Conservation (phyloP, 768 basidiomycete species). For the Melanogaster broomeanus region DNA sequence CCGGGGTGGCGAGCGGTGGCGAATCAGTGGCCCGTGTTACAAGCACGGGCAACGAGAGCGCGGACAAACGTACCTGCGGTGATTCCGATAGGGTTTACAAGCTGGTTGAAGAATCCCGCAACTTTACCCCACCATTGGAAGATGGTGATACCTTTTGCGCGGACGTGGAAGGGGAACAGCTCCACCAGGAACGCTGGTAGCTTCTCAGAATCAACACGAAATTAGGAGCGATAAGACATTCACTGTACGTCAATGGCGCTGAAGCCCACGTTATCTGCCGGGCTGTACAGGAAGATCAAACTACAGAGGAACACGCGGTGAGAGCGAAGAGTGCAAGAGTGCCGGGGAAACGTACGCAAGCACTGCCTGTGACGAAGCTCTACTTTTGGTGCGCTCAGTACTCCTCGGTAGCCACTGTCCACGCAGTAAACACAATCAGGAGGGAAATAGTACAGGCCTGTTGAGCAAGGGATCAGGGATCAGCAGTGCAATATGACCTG, state of each 20-base stretch:
- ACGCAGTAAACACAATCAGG: slow-evolving; percentile 11
- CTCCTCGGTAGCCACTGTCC: slow-evolving; percentile 20
- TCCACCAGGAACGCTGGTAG: slow-evolving; percentile 62
- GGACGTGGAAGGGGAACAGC: slow-evolving; percentile 63
- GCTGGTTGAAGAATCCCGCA: slow-evolving; percentile 9
- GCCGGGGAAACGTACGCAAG: slow-evolving; percentile 8
- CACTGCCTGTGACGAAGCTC: slow-evolving; percentile 3
- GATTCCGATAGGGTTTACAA: slow-evolving; percentile 20
- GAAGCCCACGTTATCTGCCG: slow-evolving; percentile 15
- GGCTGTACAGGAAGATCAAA: slow-evolving; percentile 20
- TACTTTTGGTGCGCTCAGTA: slow-evolving; percentile 14
- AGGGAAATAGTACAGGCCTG: slow-evolving; percentile 18
- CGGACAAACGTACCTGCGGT: slow-evolving; percentile 5
- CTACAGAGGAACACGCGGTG: not conserved
- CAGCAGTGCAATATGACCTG: not conserved
- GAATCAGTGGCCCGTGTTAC: not conserved
- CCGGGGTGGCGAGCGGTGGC: not conserved
- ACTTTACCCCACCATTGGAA: slow-evolving; percentile 60
- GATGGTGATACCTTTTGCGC: slow-evolving; percentile 60
- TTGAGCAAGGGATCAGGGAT: not conserved
- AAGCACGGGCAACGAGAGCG: not conserved
- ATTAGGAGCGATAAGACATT: not conserved
- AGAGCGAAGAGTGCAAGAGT: not conserved
- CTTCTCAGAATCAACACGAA: not conserved
- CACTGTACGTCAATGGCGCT: slow-evolving; percentile 11